phyloP scores from a whole-genome alignment of 2,329 filamentous ascomycete species.

The Pseudogymnoascus sp. region DNA sequence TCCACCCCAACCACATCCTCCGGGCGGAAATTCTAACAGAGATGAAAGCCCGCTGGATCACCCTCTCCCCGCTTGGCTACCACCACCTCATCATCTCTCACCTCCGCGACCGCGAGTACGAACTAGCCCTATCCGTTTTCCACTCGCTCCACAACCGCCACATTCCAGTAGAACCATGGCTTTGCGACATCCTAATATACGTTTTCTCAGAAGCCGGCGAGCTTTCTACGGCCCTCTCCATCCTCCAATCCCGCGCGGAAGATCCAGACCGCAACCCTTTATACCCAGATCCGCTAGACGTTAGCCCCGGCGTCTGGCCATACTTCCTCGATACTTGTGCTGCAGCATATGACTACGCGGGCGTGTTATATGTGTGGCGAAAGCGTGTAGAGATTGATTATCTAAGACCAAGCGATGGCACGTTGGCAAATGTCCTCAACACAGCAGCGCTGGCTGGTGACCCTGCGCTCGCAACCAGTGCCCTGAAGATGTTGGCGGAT shows the following conservation, averaged over 20 bases:
- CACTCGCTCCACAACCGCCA: conserved; percentile 55
- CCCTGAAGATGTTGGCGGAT: conserved; percentile 57
- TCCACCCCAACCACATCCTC: conserved; percentile 79
- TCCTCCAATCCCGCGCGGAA: conserved; percentile 54
- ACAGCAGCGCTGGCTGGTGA: conserved; percentile 65
- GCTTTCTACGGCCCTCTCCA: conserved; percentile 65
- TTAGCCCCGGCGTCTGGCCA: conserved; percentile 55
- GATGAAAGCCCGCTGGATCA: conserved; percentile 68
- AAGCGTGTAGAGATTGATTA: conserved; percentile 51
- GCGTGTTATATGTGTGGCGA: conserved; percentile 65
- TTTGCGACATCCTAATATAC: conserved; percentile 71
- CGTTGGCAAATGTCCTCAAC: conserved; percentile 61
- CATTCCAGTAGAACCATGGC: conserved; percentile 57
- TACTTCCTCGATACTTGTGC: conserved; percentile 66
- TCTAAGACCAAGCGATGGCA: conserved; percentile 55
- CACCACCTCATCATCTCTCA: conserved; percentile 65
- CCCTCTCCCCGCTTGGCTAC: conserved; percentile 52
- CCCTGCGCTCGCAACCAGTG: conserved; percentile 58
- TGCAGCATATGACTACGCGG: conserved; percentile 52
- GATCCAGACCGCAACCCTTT: conserved; percentile 33
- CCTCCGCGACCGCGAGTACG: conserved; percentile 73
- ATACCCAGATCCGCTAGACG: conserved; percentile 31
- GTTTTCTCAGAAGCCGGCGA: conserved; percentile 64
- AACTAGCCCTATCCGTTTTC: conserved; percentile 66
- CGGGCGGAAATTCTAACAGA: conserved; percentile 63